Conservation (phyloP, 257 asterid species). For the Ilex asprella region DNA sequence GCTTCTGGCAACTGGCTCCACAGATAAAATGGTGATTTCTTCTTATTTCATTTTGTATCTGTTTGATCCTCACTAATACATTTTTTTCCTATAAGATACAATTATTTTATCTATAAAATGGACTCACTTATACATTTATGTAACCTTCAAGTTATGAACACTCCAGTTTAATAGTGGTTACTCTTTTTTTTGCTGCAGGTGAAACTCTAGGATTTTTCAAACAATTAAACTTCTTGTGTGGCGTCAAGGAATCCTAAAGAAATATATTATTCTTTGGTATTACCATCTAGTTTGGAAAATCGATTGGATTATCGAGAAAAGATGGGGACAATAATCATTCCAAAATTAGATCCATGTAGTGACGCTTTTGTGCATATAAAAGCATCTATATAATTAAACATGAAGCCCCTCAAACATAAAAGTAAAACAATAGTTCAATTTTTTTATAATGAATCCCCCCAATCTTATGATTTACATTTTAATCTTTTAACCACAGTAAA, state of each 20-base stretch:
- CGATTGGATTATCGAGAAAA: background rate
- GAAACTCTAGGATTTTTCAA: constrained; percentile 87
- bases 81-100: background rate
- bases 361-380: too few species aligned
- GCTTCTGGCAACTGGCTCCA: constrained; percentile 94
- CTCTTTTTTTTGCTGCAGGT: constrained; percentile 42
- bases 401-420: too few species aligned
- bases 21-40: constrained; percentile 67
- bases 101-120: too few species aligned
- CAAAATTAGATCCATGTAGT: too few species aligned
- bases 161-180: background rate
- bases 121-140: too few species aligned
- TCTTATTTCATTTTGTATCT: background rate
- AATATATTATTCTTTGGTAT: constrained; percentile 16
- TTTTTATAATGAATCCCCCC: too few species aligned
- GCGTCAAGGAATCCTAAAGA: constrained; percentile 44
- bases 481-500: too few species aligned
- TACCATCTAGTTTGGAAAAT: background rate
- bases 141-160: too few species aligned
- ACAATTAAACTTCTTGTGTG: constrained; percentile 55
- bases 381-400: too few species aligned
- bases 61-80: constrained; percentile 5
- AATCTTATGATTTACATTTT: too few species aligned
- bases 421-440: too few species aligned
- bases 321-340: too few species aligned